Conservation (phyloP, 129 eudicot genomes). For the Saposhnikovia divaricata region DNA sequence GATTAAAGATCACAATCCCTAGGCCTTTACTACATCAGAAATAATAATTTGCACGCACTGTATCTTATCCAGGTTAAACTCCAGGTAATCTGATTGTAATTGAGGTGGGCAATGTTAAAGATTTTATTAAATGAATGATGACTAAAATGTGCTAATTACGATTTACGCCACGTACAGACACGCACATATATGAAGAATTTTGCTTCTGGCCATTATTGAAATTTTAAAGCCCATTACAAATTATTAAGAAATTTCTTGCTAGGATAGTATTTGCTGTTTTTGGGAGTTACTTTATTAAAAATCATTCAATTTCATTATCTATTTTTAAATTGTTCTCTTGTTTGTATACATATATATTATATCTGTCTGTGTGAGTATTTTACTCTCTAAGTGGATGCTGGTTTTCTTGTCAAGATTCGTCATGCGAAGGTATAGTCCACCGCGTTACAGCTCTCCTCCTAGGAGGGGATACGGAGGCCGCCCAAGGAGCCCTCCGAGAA, state of each 20-base stretch:
- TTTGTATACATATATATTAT: background rate
- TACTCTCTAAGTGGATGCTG: background rate
- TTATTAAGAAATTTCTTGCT: background rate
- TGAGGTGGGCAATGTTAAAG: background rate
- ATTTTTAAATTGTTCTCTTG: background rate
- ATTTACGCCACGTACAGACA: background rate
- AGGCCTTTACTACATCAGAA: background rate
- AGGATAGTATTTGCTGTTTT: background rate
- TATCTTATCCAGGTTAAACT: too few species aligned
- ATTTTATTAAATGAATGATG: background rate
- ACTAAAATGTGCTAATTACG: background rate
- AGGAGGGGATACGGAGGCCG: constrained; percentile 58
- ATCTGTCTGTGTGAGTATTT: background rate
- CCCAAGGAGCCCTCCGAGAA: constrained; percentile 56
- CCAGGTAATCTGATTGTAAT: background rate
- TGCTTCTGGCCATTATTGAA: background rate
- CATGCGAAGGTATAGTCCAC: constrained; percentile 67
- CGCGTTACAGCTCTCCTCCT: constrained; percentile 51
- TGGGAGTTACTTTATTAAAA: background rate
- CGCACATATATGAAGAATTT: background rate
- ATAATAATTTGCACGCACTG: background rate
- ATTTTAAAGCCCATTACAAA: background rate
- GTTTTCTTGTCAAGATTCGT: constrained; percentile 15
- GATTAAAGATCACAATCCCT: background rate
- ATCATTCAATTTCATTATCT: background rate